These are phyloP conservation scores for Nicotiana rustica DNA, from an alignment of 305 asterid species.

Conservation along the genomic window DNA sequence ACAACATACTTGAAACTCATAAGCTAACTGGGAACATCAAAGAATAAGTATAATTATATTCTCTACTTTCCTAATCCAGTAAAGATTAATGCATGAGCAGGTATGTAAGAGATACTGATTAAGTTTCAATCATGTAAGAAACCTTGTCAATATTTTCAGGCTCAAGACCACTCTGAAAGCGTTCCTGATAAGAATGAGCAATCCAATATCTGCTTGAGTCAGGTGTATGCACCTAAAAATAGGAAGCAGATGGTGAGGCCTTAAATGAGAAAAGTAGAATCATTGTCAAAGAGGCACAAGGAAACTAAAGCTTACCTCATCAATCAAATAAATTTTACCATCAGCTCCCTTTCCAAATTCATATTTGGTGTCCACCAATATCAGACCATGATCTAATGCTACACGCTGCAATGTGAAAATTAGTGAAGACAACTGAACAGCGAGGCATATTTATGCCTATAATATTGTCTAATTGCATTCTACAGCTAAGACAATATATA, in stretches of 20 bases:
- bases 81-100: background rate
- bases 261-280: conserved; percentile 25
- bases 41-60: background rate
- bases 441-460: background rate
- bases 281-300: conserved; percentile 10
- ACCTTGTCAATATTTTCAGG: conserved; percentile 99
- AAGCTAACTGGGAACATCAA: background rate
- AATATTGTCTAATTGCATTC: background rate
- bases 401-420: conserved; percentile 54
- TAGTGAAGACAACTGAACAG: background rate
- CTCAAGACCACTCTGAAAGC: conserved; percentile 76
- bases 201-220: conserved; percentile 99
- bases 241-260: conserved; percentile 23
- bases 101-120: background rate
- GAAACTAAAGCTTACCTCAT: conserved; percentile 61
- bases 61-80: background rate
- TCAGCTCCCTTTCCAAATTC: conserved; percentile 96
- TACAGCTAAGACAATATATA: background rate
- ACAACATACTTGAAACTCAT: background rate
- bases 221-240: conserved; percentile 90
- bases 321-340: conserved; percentile 77
- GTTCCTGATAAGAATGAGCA: conserved; percentile 69
- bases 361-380: conserved; percentile 93
- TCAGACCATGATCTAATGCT: conserved; percentile 82
- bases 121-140: conserved; percentile 11